Base-by-base conservation (phyloP, 306 rosid genomes). In the Benincasa hispida region DNA sequence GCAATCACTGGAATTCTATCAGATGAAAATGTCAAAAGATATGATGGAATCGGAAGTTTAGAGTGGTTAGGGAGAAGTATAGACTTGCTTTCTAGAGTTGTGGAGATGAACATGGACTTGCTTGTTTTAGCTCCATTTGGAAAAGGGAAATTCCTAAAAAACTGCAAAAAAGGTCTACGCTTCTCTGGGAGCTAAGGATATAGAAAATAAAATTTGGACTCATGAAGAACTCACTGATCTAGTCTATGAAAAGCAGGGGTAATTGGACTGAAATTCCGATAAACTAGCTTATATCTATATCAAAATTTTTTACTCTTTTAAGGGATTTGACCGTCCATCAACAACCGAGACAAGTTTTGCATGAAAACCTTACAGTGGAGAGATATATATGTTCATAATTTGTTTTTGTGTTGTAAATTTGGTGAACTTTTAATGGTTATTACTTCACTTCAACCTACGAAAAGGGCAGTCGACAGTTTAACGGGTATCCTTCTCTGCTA, bases 81-180 rank as follows among this genome's bases (percentile, higher is more conserved):
- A 70, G 86, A 89, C 19, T 78, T 84, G 72, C 90, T 88, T 32
- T 37, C 77, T 65, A 74, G 77, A 70, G 75, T 62, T 63, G 95
- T 84, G 39, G 89, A 89, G 78, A 87, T 87, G 87, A 74, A 87
- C 70, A 88, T 93, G 2, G 90, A 91, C 87, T 80, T 93, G 34
- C 81, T 89, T 24, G 95, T 89, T 81, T 91, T 32, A 70, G 65
- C 84, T 61, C 85, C 93, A 27, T 91, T 92, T 82, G 97, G 97
- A 74, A 88, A 89, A 81, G 97, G 93, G 14, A 66, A 75, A 77
- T 88, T 92, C 80, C 91, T 88, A 39, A 79, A 77, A 81, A 78
- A 79, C 60, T 87, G 88, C 73, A 93, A 88, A n/a, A 83, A 78
- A 59, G 66, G 81, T 78, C 32, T 88, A 83, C 84, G 80, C 91